These are phyloP conservation scores for Russula olivacea DNA, from an alignment of 768 basidiomycete species.

Conservation along the genomic window DNA sequence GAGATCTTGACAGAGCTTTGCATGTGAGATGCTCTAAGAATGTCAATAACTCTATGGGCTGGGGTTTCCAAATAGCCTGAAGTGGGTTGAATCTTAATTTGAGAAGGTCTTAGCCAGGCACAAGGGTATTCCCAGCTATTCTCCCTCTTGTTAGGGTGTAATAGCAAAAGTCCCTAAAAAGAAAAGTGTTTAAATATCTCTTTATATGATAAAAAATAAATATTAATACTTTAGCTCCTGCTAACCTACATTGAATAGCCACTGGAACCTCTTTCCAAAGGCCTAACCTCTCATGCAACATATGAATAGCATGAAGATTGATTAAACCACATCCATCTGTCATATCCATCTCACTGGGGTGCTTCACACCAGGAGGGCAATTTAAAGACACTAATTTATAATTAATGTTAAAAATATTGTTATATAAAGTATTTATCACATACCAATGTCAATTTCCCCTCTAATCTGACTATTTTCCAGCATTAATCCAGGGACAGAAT, in stretches of 20 bases:
- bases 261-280: constrained; percentile 27
- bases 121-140: constrained; percentile 19
- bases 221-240: constrained; percentile 30
- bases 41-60: constrained; percentile 45
- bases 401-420: not conserved
- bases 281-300: constrained; percentile 23
- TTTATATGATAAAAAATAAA: not conserved
- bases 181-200: not conserved
- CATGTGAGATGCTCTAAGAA: constrained; percentile 49
- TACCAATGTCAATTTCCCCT: constrained; percentile 45
- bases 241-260: constrained; percentile 31
- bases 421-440: constrained; percentile 18
- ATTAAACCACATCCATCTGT: constrained; percentile 75
- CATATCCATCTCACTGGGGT: constrained; percentile 36
- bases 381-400: constrained; percentile 28
- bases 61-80: constrained; percentile 33
- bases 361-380: constrained; percentile 26
- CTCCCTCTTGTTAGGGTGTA: constrained; percentile 25
- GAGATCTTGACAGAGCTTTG: constrained; percentile 44
- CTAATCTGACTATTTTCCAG: constrained; percentile 37
- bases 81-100: constrained; percentile 36
- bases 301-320: constrained; percentile 45
- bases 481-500: constrained; percentile 51
- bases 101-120: constrained; percentile 32
- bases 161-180: constrained; percentile 30